Percentiles rank a stretch among this genome's conserved stretches.
phyloP scores from a whole-genome alignment of 176 grass and related monocot species.

The Juncus effusus region DNA sequence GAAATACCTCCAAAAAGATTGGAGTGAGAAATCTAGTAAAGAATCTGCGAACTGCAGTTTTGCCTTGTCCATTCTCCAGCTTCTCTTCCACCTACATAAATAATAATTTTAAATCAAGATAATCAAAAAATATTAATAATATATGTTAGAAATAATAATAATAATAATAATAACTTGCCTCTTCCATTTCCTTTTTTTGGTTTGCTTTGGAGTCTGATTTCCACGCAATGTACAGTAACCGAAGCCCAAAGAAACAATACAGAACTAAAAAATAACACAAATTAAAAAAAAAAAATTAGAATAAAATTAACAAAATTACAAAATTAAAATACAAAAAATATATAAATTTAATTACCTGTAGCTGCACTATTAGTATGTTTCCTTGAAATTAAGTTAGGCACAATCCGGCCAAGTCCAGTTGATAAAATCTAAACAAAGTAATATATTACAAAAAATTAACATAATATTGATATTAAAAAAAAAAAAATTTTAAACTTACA shows the following conservation, averaged over 20 bases:
- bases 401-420: constrained; percentile 79
- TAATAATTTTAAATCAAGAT: constrained; percentile 17
- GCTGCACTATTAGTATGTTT: constrained; percentile 96
- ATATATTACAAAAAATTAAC: constrained; percentile 12
- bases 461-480: background rate
- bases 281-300: constrained; percentile 24
- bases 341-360: constrained; percentile 52
- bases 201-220: constrained; percentile 77
- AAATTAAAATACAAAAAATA: constrained; percentile 10
- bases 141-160: constrained; percentile 2
- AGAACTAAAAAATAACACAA: constrained; percentile 50
- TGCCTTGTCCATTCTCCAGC: constrained; percentile 79
- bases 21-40: constrained; percentile 95
- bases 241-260: constrained; percentile 79
- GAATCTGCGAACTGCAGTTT: constrained; percentile 64
- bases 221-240: constrained; percentile 93
- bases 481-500: background rate
- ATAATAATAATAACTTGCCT: constrained; percentile 44
- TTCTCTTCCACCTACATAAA: constrained; percentile 83
- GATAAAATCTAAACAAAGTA: constrained; percentile 56
- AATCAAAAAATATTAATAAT: background rate
- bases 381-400: constrained; percentile 95
- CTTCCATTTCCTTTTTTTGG: constrained; percentile 97
- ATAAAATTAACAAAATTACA: constrained; percentile 3
- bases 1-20: constrained; percentile 80